Evolutionary conservation across 768 basidiomycete genomes (phyloP).

Genomic region (Crepidotus variabilis): DNA sequence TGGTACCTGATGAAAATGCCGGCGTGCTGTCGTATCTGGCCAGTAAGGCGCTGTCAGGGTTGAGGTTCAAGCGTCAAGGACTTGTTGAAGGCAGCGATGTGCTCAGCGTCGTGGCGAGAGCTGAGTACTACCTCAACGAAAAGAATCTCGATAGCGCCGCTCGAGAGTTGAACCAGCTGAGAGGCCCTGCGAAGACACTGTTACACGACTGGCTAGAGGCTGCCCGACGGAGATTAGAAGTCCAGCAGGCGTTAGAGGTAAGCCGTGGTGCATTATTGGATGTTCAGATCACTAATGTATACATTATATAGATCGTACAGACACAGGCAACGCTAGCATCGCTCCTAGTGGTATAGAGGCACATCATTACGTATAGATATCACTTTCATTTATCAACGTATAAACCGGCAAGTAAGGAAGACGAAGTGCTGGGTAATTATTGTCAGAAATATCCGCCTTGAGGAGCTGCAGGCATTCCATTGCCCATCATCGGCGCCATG

Average conservation of each 20-base stretch:
- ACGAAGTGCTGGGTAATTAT: not conserved
- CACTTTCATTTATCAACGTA: conserved; percentile 13
- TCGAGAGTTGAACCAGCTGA: conserved; percentile 88
- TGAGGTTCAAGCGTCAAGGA: conserved; percentile 80
- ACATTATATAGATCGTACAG: conserved; percentile 61
- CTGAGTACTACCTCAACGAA: conserved; percentile 85
- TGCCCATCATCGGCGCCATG: conserved; percentile 1
- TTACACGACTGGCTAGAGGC: conserved; percentile 89
- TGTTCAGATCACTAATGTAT: conserved; percentile 13
- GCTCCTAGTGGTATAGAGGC: conserved; percentile 62
- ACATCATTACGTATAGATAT: conserved; percentile 19
- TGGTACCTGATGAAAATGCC: conserved; percentile 89
- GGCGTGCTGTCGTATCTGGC: conserved; percentile 86
- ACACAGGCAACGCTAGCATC: conserved; percentile 82
- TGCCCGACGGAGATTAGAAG: conserved; percentile 83
- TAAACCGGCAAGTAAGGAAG: conserved; percentile 3
- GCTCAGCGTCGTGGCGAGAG: conserved; percentile 80
- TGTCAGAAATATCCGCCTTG: conserved; percentile 20
- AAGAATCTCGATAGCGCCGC: conserved; percentile 90
- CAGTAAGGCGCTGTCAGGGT: conserved; percentile 68
- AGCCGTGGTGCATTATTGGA: conserved; percentile 9
- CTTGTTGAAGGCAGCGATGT: conserved; percentile 81
- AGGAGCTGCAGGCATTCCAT: not conserved
- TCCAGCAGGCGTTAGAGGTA: conserved; percentile 89
- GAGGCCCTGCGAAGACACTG: conserved; percentile 72